Base-by-base conservation (phyloP, 257 asterid genomes). In the Ehretia macrophylla region DNA sequence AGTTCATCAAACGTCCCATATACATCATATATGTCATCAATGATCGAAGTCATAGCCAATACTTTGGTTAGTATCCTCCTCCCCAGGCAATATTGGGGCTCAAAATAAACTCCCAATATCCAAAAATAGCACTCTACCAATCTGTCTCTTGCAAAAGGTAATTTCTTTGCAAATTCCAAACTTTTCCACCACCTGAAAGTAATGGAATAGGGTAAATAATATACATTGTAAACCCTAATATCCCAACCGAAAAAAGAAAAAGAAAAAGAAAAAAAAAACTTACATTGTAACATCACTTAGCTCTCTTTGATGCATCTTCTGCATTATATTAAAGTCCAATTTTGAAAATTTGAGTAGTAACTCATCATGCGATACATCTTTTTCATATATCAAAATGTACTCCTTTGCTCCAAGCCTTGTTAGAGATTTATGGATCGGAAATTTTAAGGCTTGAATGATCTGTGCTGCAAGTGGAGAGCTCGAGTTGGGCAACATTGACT, bases 111-210 rank as follows among this genome's bases (percentile, higher is more conserved):
- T 11, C 69, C 73, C 32, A 70, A 17, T 16, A 14, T 20, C 72
- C 75, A 73, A 0, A 72, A 73, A 27, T 75, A 79, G 58, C 79
- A 52, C 8, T 79, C 85, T 38, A 52, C 75, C 21, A 66, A 18
- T 54, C 79, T 75, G 20, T 79, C 79, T 72, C 85, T 72, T 27
- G 75, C 65, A 44, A 72, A 79, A 1, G 72, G 55, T 1, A 69
- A 8, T 22, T 67, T 58, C 0, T 38, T 44, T 11, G 11, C 17
- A 8, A 62, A 27, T 13, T 54, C 75, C 11, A 75, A 45, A 16
- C 13, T 52, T 42, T 74, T 68, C 85, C 85, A 75, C 82, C 85
- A 75, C 64, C 83, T 72, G n/a, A 16, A 17, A 20, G 42, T 8
- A 10, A 14, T 58, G 35, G 6, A 27, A 27, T 27, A 27, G 35